Percentiles rank a stretch among this genome's conserved stretches.
phyloP scores from a whole-genome alignment of 176 grass and related monocot species.

The Triticum timopheevii region DNA sequence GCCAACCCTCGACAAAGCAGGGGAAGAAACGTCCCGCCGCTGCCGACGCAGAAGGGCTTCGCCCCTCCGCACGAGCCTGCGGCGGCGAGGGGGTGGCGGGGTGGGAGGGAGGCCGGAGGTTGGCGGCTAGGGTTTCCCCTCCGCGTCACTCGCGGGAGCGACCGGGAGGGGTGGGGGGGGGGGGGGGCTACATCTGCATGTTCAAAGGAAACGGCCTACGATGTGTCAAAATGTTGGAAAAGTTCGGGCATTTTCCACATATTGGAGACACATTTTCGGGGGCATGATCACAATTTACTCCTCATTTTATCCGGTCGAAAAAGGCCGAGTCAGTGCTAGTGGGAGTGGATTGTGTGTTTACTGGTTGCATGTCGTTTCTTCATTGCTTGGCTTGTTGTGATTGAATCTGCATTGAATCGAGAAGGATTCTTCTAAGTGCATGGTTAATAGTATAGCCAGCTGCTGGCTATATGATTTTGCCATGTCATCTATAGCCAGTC shows the following conservation, averaged over 20 bases:
- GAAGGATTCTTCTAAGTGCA: constrained; percentile 23
- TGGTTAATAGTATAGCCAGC: no score
- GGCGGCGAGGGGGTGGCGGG: no score
- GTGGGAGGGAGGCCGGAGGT: no score
- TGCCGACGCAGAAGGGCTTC: no score
- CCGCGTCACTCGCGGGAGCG: no score
- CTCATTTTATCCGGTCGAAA: constrained; percentile 24
- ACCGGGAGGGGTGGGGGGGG: no score
- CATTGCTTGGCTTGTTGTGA: background rate
- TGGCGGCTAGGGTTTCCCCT: no score
- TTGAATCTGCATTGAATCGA: constrained; percentile 31
- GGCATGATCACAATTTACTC: background rate
- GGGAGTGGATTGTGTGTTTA: background rate
- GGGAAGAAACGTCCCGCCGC: no score
- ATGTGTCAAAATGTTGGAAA: background rate
- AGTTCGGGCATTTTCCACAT: background rate
- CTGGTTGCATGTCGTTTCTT: constrained; percentile 14
- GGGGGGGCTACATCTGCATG: background rate
- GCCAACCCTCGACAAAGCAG: no score
- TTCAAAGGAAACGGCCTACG: background rate
- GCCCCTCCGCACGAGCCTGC: no score
- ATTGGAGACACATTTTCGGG: background rate
- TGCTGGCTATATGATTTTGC: no score
- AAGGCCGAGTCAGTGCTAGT: background rate
- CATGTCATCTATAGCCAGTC: no score